Percentiles rank a stretch among this genome's conserved stretches.
These are phyloP conservation scores for Groenewaldozyma auringiensis DNA, from an alignment of 1,139 yeast genomes.

Conservation along the genomic window DNA sequence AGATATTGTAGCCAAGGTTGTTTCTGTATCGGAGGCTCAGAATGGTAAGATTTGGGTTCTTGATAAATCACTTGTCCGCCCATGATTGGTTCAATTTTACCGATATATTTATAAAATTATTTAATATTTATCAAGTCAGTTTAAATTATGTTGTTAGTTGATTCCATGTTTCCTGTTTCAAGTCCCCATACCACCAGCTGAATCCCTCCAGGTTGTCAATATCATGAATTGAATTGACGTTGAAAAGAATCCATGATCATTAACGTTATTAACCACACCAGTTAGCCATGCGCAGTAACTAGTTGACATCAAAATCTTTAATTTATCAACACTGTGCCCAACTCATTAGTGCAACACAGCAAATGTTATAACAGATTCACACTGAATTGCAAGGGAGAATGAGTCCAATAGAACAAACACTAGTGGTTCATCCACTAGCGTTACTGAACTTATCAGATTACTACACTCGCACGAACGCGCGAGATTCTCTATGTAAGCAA, in stretches of 20 bases:
- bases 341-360: too few species aligned
- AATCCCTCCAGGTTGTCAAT: too few species aligned
- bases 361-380: too few species aligned
- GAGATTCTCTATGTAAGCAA: constrained; percentile 19
- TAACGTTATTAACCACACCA: too few species aligned
- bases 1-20: not conserved
- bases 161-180: not conserved
- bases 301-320: too few species aligned
- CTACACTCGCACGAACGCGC: constrained; percentile 25
- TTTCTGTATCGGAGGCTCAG: not conserved
- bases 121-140: not conserved
- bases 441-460: constrained; percentile 32
- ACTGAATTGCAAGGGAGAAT: too few species aligned
- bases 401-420: constrained; percentile 10
- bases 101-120: not conserved
- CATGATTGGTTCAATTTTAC: constrained; percentile 8
- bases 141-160: not conserved
- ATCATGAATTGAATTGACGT: too few species aligned
- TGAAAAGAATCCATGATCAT: too few species aligned
- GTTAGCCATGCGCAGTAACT: too few species aligned
- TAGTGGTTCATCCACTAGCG: constrained; percentile 31
- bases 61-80: constrained; percentile 15
- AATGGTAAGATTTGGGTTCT: constrained; percentile 10
- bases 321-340: too few species aligned
- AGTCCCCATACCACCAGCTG: too few species aligned